phyloP scores from a whole-genome alignment of 2,329 filamentous ascomycete species.

The Aaosphaeria arxii region DNA sequence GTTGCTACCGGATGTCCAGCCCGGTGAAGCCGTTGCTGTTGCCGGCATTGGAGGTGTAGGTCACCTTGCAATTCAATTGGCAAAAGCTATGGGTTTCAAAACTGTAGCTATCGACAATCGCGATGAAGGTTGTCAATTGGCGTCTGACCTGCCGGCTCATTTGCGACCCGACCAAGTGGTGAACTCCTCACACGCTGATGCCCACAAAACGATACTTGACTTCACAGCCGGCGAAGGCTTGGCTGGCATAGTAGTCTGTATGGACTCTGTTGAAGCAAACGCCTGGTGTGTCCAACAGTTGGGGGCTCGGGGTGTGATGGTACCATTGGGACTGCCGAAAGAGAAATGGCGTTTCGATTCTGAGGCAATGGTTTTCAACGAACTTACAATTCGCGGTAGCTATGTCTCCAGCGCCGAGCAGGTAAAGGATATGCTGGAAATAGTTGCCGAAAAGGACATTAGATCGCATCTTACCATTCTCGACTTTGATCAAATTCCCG shows the following conservation, averaged over 20 bases:
- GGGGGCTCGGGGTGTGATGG: slow-evolving; percentile 19
- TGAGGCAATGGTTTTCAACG: slow-evolving; percentile 20
- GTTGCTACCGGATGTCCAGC: slow-evolving; percentile 34
- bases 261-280: slow-evolving; percentile 19
- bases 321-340: slow-evolving; percentile 21
- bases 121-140: slow-evolving; percentile 16
- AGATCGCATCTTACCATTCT: slow-evolving; percentile 19
- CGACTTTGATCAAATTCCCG: slow-evolving; percentile 18
- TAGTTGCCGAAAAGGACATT: slow-evolving; percentile 17
- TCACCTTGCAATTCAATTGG: slow-evolving; percentile 74
- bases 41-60: slow-evolving; percentile 81
- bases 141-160: neutral
- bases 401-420: slow-evolving; percentile 22
- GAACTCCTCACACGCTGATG: neutral
- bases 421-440: slow-evolving; percentile 21
- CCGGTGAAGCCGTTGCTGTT: slow-evolving; percentile 73
- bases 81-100: slow-evolving; percentile 21
- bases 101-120: slow-evolving; percentile 24
- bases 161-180: neutral
- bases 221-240: slow-evolving; percentile 20
- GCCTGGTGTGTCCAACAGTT: slow-evolving; percentile 21
- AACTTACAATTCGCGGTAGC: slow-evolving; percentile 21
- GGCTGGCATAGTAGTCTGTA: slow-evolving; percentile 23
- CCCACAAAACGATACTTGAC: slow-evolving; percentile 3
- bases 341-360: slow-evolving; percentile 25